Evolutionary conservation across 176 grass and related monocot species (phyloP).

Genomic region (Musa schizocarpa): DNA sequence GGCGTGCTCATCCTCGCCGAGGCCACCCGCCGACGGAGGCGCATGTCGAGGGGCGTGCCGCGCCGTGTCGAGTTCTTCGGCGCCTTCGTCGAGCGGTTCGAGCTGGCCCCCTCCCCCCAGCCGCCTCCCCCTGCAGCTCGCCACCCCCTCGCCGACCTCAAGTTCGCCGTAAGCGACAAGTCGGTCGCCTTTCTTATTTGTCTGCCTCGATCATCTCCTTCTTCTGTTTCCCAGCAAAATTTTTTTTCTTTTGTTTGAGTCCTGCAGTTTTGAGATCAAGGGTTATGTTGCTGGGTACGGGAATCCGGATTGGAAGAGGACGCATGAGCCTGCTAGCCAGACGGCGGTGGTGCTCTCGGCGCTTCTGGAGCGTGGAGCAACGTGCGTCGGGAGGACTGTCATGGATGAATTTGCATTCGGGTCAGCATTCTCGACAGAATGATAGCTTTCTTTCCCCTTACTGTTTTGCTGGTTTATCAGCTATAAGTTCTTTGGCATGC

Average conservation of each 20-base stretch:
- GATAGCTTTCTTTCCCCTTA: no score
- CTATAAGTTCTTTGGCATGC: not conserved
- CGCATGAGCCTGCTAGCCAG: slow-evolving; percentile 38
- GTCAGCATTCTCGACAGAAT: slow-evolving; percentile 13
- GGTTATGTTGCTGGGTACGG: slow-evolving; percentile 72
- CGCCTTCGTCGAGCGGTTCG: slow-evolving; percentile 64
- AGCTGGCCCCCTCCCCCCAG: slow-evolving; percentile 49
- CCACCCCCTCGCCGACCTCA: slow-evolving; percentile 42
- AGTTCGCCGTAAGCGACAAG: slow-evolving; percentile 91
- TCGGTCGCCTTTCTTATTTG: slow-evolving; percentile 11
- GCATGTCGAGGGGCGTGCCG: slow-evolving; percentile 28
- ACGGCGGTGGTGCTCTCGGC: slow-evolving; percentile 50
- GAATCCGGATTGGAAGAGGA: slow-evolving; percentile 91
- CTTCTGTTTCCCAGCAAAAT: not conserved
- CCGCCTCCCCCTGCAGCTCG: slow-evolving; percentile 58
- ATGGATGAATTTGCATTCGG: slow-evolving; percentile 91
- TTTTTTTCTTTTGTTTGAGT: not conserved
- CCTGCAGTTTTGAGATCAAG: slow-evolving; percentile 78
- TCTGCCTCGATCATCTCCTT: slow-evolving; percentile 3
- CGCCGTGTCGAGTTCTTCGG: slow-evolving; percentile 25
- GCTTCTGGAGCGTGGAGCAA: slow-evolving; percentile 62
- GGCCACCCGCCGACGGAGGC: slow-evolving; percentile 44
- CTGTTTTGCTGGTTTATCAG: not conserved
- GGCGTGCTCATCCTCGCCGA: slow-evolving; percentile 75
- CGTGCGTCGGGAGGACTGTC: slow-evolving; percentile 68